Evolutionary conservation across 2,329 filamentous ascomycete species (phyloP), one percentile per base, ranked within the genome.

Genomic region (Pseudocercospora ulei): DNA sequence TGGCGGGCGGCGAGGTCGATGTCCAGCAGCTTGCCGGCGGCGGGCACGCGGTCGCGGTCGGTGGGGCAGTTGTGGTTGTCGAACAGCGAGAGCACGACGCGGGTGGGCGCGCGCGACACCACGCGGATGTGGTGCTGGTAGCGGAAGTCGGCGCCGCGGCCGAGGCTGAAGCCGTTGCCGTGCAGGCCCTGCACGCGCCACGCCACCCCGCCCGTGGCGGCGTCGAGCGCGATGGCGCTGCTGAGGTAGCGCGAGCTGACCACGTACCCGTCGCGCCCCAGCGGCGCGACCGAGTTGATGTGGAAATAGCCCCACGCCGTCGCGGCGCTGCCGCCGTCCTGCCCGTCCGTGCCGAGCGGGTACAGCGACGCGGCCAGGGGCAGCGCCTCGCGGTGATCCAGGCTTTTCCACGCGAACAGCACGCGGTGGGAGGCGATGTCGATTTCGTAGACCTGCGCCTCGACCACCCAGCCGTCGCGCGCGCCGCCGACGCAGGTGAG

Each of bases 371-470:
- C 46, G n/a, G 4, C 42, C 19, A 51, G 22, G 4, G 48, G 48
- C 7, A 51, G 22, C 14, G 61, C 52, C 3, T 62, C 53, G 0
- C 61, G 56, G 31, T 64, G 58, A 6, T 62, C 53, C 0, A 61
- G 56, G 33, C 55, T 54, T 7, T 57, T 58, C 61, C 61, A 64
- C 14, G 56, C 47, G 24, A 63, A 64, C 0, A 62, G 30, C 3
- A 62, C 38, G 7, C 57, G 44, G 7, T 58, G 56, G 1, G 59
- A 60, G 16, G 41, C 53, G 19, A 63, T 55, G n/a, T 63, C 54
- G 16, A 63, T 55, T 34, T 51, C 48, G 23, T 49, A 47, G n/a
- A 46, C 43, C 18, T 49, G 48, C 4, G 46, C 46, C 14, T 51
- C 59, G 5, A 52, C 50, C 2, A 64, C 53, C 51, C 56, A 63